These are phyloP conservation scores for Podila clonocystis DNA, from an alignment of 192 early-diverging fungal genomes.

Conservation along the genomic window DNA sequence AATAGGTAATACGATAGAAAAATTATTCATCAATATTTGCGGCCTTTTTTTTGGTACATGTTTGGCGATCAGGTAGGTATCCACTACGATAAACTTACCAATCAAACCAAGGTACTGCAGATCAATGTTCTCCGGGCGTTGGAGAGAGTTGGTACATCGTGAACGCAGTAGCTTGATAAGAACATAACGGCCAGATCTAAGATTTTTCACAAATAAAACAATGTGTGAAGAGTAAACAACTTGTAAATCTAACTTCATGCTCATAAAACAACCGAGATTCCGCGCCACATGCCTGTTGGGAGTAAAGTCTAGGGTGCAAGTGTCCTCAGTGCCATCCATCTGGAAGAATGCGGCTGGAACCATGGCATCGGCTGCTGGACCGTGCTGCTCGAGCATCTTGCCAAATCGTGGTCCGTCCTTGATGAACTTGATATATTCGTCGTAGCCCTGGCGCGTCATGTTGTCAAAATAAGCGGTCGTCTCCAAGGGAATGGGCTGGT, in stretches of 20 bases:
- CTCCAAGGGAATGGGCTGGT: slow-evolving; percentile 57
- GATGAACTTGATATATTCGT: slow-evolving; percentile 23
- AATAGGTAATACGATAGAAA: background rate
- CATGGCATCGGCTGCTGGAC: slow-evolving; percentile 24
- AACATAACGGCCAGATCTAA: slow-evolving; percentile 61
- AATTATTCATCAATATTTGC: background rate
- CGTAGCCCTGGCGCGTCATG: slow-evolving; percentile 36
- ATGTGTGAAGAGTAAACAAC: background rate
- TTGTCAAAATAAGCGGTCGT: slow-evolving; percentile 40
- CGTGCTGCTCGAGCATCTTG: slow-evolving; percentile 13
- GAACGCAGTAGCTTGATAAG: slow-evolving; percentile 60
- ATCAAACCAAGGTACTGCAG: slow-evolving; percentile 64
- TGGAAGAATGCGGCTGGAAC: slow-evolving; percentile 40
- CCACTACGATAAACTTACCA: slow-evolving; percentile 21
- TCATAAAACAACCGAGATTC: background rate
- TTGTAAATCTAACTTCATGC: background rate
- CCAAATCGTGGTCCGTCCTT: slow-evolving; percentile 6
- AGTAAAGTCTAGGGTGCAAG: slow-evolving; percentile 27
- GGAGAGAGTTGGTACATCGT: slow-evolving; percentile 30
- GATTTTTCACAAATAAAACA: background rate
- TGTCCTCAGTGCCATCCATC: slow-evolving; percentile 26
- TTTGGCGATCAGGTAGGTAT: background rate
- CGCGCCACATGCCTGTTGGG: slow-evolving; percentile 12
- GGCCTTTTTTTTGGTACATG: background rate
- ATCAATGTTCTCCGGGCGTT: slow-evolving; percentile 63